These are phyloP conservation scores for Phaeosphaeriaceae sp. DNA, from an alignment of 2,329 filamentous ascomycete species.

Conservation along the genomic window DNA sequence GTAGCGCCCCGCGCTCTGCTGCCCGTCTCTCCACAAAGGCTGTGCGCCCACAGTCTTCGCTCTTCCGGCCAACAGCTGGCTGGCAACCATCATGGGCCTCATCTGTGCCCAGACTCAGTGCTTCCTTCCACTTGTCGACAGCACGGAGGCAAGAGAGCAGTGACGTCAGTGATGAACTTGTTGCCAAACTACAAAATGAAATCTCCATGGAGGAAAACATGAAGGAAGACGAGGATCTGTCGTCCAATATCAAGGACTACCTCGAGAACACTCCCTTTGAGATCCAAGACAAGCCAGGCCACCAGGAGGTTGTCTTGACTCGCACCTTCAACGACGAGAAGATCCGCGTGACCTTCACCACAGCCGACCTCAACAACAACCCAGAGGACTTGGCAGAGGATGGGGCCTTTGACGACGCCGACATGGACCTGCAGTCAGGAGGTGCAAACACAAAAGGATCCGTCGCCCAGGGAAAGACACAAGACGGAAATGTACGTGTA, in stretches of 20 bases:
- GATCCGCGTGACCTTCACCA: slow-evolving; percentile 85
- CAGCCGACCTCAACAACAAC: slow-evolving; percentile 74
- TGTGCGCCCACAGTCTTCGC: slow-evolving; percentile 43
- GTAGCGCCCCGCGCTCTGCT: slow-evolving; percentile 52
- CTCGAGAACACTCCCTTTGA: slow-evolving; percentile 84
- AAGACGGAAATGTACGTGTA: slow-evolving; percentile 60
- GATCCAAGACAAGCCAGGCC: slow-evolving; percentile 77
- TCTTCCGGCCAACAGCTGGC: slow-evolving; percentile 41
- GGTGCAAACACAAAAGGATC: slow-evolving; percentile 63
- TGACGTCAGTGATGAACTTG: slow-evolving; percentile 73
- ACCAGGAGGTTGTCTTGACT: slow-evolving; percentile 85
- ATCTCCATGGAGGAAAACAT: slow-evolving; percentile 75
- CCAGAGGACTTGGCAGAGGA: slow-evolving; percentile 59
- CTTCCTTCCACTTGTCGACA: slow-evolving; percentile 53
- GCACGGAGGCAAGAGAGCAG: slow-evolving; percentile 44
- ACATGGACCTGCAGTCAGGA: slow-evolving; percentile 58
- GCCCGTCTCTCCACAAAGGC: slow-evolving; percentile 50
- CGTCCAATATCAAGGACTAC: slow-evolving; percentile 84
- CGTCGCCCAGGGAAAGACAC: slow-evolving; percentile 60
- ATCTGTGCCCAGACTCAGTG: slow-evolving; percentile 40
- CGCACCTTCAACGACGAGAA: slow-evolving; percentile 87
- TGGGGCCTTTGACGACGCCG: slow-evolving; percentile 53
- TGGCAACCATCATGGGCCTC: slow-evolving; percentile 44
- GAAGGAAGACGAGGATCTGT: slow-evolving; percentile 73
- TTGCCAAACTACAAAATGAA: slow-evolving; percentile 74